A percentile compares a stretch with the other conserved stretches of the same genome.
These are phyloP conservation scores for Fusarium compactum DNA, from an alignment of 2,329 filamentous ascomycete genomes.

Conservation along the genomic window DNA sequence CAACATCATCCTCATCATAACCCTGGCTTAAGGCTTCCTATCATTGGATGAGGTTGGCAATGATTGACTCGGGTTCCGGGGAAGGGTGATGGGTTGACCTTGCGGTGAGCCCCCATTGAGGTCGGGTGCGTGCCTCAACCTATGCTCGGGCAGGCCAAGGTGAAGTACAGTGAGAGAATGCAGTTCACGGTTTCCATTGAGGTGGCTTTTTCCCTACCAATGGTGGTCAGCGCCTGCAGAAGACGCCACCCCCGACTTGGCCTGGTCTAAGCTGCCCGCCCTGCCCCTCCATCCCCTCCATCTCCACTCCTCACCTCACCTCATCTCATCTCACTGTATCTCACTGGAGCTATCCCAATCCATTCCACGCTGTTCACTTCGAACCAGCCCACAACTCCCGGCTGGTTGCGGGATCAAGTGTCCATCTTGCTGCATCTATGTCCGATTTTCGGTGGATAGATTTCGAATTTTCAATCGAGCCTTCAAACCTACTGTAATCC, in stretches of 20 bases:
- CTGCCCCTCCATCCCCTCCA: slow-evolving; percentile 28
- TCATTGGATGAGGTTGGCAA: slow-evolving; percentile 31
- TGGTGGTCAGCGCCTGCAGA: slow-evolving; percentile 41
- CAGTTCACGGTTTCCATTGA: neutral
- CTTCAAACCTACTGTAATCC: neutral
- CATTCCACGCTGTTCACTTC: slow-evolving; percentile 26
- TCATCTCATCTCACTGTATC: slow-evolving; percentile 21
- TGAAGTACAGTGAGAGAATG: slow-evolving; percentile 14
- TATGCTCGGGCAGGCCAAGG: slow-evolving; percentile 13
- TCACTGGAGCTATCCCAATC: slow-evolving; percentile 27
- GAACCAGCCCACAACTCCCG: slow-evolving; percentile 33
- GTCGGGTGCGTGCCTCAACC: slow-evolving; percentile 11
- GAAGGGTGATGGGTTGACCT: slow-evolving; percentile 27
- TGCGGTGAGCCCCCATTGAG: slow-evolving; percentile 32
- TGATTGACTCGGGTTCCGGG: slow-evolving; percentile 39
- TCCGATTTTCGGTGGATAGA: slow-evolving; percentile 42
- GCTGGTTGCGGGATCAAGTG: slow-evolving; percentile 38
- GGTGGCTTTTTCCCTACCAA: slow-evolving; percentile 25
- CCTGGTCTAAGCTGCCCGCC: slow-evolving; percentile 29
- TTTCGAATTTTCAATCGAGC: slow-evolving; percentile 19
- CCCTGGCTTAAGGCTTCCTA: neutral
- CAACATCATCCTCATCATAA: slow-evolving; percentile 9
- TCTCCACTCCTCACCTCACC: slow-evolving; percentile 17
- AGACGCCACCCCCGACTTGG: slow-evolving; percentile 39
- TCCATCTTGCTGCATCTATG: slow-evolving; percentile 26